A percentile compares a stretch with the other conserved stretches of the same genome.
phyloP scores from a whole-genome alignment of 768 basidiomycete genomes.

The Plicaturopsis crispa region DNA sequence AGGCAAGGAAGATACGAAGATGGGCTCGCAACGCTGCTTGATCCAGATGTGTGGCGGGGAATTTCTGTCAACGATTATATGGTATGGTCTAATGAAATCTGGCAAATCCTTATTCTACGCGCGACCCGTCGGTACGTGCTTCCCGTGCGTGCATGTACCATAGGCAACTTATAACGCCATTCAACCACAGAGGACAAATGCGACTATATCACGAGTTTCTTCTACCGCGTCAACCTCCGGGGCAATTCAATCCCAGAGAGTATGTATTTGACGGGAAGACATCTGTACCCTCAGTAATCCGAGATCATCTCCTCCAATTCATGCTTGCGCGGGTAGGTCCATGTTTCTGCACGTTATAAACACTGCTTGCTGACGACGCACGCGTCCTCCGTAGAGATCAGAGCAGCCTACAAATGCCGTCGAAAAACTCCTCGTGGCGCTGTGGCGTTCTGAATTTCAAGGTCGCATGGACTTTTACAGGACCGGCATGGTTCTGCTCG shows the following conservation, averaged over 20 bases:
- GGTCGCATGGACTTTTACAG: conserved; percentile 62
- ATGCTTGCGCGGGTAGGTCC: no score
- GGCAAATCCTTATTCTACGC: conserved; percentile 67
- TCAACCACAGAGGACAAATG: conserved; percentile 47
- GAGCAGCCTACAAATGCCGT: conserved; percentile 58
- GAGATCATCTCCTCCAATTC: conserved; percentile 34
- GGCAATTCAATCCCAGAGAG: conserved; percentile 44
- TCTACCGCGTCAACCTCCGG: conserved; percentile 49
- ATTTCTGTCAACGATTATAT: conserved; percentile 57
- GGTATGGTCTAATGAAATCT: conserved; percentile 71
- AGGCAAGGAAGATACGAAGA: conserved; percentile 62
- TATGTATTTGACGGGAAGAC: conserved; percentile 41
- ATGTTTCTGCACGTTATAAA: no score
- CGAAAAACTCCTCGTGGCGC: conserved; percentile 57
- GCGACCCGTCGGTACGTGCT: conserved; percentile 56
- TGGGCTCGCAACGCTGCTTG: conserved; percentile 54
- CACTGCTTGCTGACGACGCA: no score
- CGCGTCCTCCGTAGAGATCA: conserved; percentile 56
- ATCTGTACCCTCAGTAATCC: conserved; percentile 26
- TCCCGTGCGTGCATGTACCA: conserved; percentile 3
- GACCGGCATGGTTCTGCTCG: conserved; percentile 61
- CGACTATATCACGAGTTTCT: conserved; percentile 62
- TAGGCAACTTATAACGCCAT: background rate
- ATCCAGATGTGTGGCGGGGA: conserved; percentile 64
- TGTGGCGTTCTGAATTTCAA: conserved; percentile 80